Base-by-base conservation (phyloP, 257 asterid species). In the Dorcoceras hygrometricum region DNA sequence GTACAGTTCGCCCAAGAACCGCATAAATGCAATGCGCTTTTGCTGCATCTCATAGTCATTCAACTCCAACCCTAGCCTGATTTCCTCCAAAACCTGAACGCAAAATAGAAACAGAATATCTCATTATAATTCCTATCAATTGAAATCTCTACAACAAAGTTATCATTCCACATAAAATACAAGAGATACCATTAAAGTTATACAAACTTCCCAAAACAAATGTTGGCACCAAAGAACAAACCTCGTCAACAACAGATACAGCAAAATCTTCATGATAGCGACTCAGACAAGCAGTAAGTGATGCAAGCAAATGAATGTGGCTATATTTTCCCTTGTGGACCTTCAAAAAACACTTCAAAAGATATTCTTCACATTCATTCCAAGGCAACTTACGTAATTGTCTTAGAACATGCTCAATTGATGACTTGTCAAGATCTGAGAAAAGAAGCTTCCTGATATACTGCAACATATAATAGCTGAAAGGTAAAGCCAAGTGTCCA, bases 261-360 rank as follows among this genome's bases (percentile, higher is more conserved):
- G 95, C 87, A 60, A 90, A 94, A 55, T 90, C 96, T 63, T 90
- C 96, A 73, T 94, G 99, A 82, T 88, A 88, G 70, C 93, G 96
- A 78, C 96, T 87, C 79, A 94, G 82, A 66, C 99, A 87, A 78
- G 96, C 95, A 68, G 96, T 85, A 71, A 94, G 99, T 36, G 95
- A 94, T 32, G 99, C 99, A 75, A 94, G 84, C 89, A 94, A 83
- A 86, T 90, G 99, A 77, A 94, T 90, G 73, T 94, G 99, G 59
- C 99, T 95, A 70, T 88, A 94, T 81, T 94, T 94, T 57, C 99
- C 99, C 81, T 82, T 94, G 85, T 94, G 99, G 78, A 94, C 91
- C 81, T 94, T 94, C 89, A 94, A 75, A 78, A 94, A 90, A 76
- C 96, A 90, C 87, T 94, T 94, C 84, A 94, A 78, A 58, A 94